Conservation (phyloP, 805 yeast species). For the Metschnikowia rubicola region DNA sequence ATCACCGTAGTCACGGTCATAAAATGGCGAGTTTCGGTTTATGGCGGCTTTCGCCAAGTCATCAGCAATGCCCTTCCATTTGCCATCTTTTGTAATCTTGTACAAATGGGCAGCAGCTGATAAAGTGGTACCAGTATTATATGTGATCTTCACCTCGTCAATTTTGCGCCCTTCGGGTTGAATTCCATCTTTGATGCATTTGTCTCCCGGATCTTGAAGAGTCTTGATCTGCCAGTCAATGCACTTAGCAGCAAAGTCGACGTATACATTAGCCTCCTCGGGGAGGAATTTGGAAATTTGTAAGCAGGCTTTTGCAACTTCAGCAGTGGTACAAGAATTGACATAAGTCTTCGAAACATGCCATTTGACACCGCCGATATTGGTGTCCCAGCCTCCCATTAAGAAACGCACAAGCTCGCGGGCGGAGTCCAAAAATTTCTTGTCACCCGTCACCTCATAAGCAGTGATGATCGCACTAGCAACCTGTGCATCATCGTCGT, state of each 20-base stretch:
- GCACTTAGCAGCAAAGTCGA: constrained; percentile 58
- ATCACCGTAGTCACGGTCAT: constrained; percentile 59
- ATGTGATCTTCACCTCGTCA: constrained; percentile 58
- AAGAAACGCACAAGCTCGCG: constrained; percentile 57
- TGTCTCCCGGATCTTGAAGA: constrained; percentile 52
- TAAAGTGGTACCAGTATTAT: constrained; percentile 64
- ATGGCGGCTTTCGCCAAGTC: constrained; percentile 58
- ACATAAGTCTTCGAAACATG: constrained; percentile 57
- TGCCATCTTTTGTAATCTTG: constrained; percentile 84
- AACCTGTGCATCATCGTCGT: constrained; percentile 75
- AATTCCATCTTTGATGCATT: constrained; percentile 60
- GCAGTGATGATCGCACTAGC: constrained; percentile 63
- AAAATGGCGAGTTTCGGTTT: constrained; percentile 52
- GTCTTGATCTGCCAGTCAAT: constrained; percentile 53
- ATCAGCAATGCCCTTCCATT: constrained; percentile 66
- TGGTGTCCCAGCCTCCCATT: constrained; percentile 60
- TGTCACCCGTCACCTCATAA: constrained; percentile 62
- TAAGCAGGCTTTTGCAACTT: constrained; percentile 59
- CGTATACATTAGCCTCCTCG: constrained; percentile 42
- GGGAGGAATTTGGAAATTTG: constrained; percentile 54
- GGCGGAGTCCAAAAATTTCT: constrained; percentile 50
- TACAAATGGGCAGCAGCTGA: constrained; percentile 75
- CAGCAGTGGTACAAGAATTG: constrained; percentile 66
- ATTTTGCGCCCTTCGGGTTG: constrained; percentile 41
- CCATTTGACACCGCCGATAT: constrained; percentile 66